Evolutionary conservation across 805 yeast genomes (phyloP).

Genomic region (Metschnikowia vanudenii): DNA sequence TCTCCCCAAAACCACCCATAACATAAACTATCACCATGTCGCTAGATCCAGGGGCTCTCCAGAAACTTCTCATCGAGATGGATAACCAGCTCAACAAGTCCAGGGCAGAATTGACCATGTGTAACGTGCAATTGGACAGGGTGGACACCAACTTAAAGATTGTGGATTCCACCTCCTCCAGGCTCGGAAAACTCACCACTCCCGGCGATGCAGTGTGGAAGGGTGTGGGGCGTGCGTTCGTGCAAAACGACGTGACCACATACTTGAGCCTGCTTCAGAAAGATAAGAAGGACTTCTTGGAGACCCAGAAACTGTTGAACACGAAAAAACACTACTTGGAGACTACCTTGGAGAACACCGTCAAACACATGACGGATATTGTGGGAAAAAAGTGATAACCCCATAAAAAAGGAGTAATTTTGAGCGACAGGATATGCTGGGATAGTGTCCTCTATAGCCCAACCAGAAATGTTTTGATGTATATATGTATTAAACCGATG

Average conservation of each 20-base stretch:
- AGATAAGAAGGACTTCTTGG: constrained; percentile 56
- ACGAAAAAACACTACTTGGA: constrained; percentile 73
- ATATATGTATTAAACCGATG: no score
- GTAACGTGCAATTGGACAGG: constrained; percentile 50
- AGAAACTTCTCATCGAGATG: constrained; percentile 62
- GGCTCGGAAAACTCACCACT: constrained; percentile 44
- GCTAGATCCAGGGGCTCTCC: constrained; percentile 46
- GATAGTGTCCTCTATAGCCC: no score
- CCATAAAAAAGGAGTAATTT: no score
- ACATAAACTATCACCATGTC: constrained; percentile 29
- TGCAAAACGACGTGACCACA: constrained; percentile 42
- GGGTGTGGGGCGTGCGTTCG: constrained; percentile 78
- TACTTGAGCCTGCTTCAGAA: constrained; percentile 49
- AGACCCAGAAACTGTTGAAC: constrained; percentile 55
- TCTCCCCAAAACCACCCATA: not conserved
- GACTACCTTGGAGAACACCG: constrained; percentile 73
- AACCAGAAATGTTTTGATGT: no score
- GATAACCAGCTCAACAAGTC: constrained; percentile 60
- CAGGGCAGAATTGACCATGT: constrained; percentile 57
- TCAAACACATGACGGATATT: constrained; percentile 56
- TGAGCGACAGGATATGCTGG: no score
- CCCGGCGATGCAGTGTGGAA: constrained; percentile 65
- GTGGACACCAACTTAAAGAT: constrained; percentile 50
- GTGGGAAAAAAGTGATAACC: constrained; percentile 24
- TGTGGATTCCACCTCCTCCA: constrained; percentile 55